Base-by-base conservation (phyloP, 139 green algal species). In the Spirogloea muscicola region DNA sequence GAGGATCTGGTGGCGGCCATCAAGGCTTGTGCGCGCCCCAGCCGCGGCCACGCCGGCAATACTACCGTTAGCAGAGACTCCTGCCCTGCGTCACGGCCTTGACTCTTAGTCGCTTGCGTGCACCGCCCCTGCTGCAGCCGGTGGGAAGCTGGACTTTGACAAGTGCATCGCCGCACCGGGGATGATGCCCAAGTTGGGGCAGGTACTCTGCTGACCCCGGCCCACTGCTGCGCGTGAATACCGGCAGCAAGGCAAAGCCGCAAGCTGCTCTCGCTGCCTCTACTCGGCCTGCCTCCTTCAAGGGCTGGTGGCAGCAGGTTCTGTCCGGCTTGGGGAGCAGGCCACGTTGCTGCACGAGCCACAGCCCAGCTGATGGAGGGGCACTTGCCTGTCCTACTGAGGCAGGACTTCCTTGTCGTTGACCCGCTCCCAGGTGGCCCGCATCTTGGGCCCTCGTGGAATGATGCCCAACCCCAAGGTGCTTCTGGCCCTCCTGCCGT, bases 381-480 rank as follows among this genome's bases (percentile, higher is more conserved):
- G n/a, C n/a, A n/a, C n/a, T n/a, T n/a, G n/a, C n/a, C n/a, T n/a
- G n/a, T n/a, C n/a, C n/a, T n/a, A n/a, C n/a, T n/a, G n/a, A n/a
- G n/a, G n/a, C n/a, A n/a, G n/a, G n/a, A n/a, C n/a, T n/a, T n/a
- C n/a, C n/a, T n/a, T n/a, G n/a, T n/a, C n/a, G n/a, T n/a, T n/a
- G n/a, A 55, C n/a, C 21, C 16, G 59, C n/a, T 59, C 84, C 85
- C 36, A 88, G 52, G 77, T 96, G 31, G 89, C 86, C 2, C 77
- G 86, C 40, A 85, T 94, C 10, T 82, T 98, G 51, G 93, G 94
- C 5, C 94, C 94, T 0, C 86, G 90, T 3, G 94, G 94, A 5
- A 86, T 98, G 1, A 98, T 98, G 94, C 94, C 94, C 67, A 98
- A 97, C 82, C 91, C 93, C 63, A 98, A 97, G 88, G 80, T 90